Evolutionary conservation across 2,329 filamentous ascomycete genomes (phyloP).

Genomic region (Didymellaceae sp.): DNA sequence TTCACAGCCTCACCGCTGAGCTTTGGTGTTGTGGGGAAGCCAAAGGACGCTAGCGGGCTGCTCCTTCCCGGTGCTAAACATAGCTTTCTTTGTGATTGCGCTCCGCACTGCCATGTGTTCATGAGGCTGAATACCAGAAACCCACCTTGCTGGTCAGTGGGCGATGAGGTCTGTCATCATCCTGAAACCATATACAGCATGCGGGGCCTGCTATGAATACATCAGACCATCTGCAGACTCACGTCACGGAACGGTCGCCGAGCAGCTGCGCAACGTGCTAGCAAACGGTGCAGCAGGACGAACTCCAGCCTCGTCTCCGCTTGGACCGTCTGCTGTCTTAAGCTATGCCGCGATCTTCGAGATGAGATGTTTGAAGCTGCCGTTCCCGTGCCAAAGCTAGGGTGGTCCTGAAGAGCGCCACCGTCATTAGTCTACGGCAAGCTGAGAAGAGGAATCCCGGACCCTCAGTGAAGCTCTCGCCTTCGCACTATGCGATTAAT

Average conservation of each 20-base stretch:
- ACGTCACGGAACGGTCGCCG: background rate
- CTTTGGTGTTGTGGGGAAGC: constrained; percentile 5
- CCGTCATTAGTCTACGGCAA: no score
- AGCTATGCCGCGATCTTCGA: no score
- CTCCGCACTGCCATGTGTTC: background rate
- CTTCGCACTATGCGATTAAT: no score
- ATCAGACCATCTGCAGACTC: background rate
- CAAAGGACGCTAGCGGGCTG: constrained; percentile 14
- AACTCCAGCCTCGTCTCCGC: background rate
- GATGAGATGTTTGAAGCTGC: background rate
- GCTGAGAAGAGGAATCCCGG: no score
- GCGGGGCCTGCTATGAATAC: background rate
- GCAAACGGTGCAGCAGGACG: no score
- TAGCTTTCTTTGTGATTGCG: constrained; percentile 4
- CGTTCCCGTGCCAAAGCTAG: no score
- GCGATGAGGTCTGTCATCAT: background rate
- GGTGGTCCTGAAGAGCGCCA: no score
- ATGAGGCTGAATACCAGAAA: constrained; percentile 10
- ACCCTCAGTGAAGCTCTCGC: no score
- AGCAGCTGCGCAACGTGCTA: no score
- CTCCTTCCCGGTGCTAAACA: constrained; percentile 20
- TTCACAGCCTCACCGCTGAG: constrained; percentile 8
- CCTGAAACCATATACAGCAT: background rate
- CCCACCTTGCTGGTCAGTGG: constrained; percentile 16
- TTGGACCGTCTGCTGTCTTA: background rate